A percentile compares a stretch with the other conserved stretches of the same genome.
These are phyloP conservation scores for Nidularia sp. DNA, from an alignment of 768 basidiomycete genomes.

Conservation along the genomic window DNA sequence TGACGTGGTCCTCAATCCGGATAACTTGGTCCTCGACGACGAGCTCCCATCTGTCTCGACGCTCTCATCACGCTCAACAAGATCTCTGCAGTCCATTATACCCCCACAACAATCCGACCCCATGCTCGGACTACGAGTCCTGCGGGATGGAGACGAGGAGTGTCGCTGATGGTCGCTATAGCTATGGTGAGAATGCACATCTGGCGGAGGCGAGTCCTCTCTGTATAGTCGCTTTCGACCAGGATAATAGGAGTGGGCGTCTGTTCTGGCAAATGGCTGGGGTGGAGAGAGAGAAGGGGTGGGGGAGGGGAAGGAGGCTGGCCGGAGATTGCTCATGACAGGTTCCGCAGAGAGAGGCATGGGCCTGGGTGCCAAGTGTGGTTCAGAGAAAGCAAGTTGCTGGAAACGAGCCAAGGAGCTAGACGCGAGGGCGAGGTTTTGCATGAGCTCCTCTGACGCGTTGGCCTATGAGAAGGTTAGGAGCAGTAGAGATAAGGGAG, in stretches of 20 bases:
- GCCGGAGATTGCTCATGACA: conserved; percentile 6
- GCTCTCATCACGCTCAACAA: conserved; percentile 20
- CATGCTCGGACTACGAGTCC: conserved; percentile 18
- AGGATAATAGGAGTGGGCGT: conserved; percentile 3
- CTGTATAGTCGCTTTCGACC: conserved; percentile 26
- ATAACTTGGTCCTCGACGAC: conserved; percentile 13
- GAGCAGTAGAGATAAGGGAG: not conserved
- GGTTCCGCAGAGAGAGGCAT: not conserved
- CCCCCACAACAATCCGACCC: conserved; percentile 47
- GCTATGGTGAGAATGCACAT: not conserved
- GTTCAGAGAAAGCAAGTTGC: conserved; percentile 35
- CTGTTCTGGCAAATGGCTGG: conserved; percentile 2
- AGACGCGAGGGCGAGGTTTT: conserved; percentile 39
- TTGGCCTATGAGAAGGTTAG: conserved; percentile 32
- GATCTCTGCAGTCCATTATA: conserved; percentile 41
- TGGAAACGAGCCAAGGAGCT: conserved; percentile 54
- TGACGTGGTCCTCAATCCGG: conserved; percentile 21
- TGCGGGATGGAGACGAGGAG: not conserved
- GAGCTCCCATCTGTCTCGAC: conserved; percentile 10
- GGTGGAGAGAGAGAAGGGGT: conserved; percentile 14
- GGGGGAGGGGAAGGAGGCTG: conserved; percentile 22
- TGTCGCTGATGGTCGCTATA: not conserved
- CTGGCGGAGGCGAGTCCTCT: conserved; percentile 20
- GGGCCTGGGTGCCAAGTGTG: conserved; percentile 1
- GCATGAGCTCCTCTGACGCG: conserved; percentile 49